Evolutionary conservation across 768 basidiomycete genomes (phyloP).

Genomic region (Mycena capillaripes): DNA sequence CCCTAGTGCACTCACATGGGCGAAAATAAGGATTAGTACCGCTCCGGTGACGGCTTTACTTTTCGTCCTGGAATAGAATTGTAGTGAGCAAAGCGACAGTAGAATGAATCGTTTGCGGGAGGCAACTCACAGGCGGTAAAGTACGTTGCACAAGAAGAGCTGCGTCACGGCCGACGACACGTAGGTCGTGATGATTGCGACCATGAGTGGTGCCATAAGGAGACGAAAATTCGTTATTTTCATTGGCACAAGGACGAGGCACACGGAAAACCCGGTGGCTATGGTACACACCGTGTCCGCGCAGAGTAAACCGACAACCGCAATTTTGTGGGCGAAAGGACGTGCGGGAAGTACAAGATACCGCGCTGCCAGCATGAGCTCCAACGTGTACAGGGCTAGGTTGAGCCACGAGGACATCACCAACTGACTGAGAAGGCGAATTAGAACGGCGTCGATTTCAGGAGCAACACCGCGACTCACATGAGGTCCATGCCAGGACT

Average conservation of each 20-base stretch:
- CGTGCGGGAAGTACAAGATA: background rate
- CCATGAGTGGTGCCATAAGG: background rate
- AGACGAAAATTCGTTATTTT: background rate
- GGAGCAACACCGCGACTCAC: no score
- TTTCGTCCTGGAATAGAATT: background rate
- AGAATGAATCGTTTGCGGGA: background rate
- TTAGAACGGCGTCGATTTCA: no score
- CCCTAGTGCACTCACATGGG: background rate
- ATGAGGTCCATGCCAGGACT: no score
- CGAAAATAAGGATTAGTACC: slow-evolving; percentile 1
- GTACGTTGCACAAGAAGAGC: slow-evolving; percentile 15
- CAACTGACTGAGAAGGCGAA: no score
- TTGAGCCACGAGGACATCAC: slow-evolving; percentile 11
- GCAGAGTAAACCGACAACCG: background rate
- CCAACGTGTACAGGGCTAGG: background rate
- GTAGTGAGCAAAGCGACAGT: no score
- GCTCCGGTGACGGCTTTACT: background rate
- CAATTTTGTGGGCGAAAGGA: background rate
- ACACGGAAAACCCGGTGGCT: background rate
- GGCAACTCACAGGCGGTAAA: background rate
- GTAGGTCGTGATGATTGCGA: slow-evolving; percentile 5
- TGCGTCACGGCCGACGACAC: background rate
- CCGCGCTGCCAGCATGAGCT: background rate
- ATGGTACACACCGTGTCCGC: slow-evolving; percentile 16
- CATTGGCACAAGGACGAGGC: background rate